These are phyloP conservation scores for Medicago arabica DNA, from an alignment of 306 rosid species.

Conservation along the genomic window DNA sequence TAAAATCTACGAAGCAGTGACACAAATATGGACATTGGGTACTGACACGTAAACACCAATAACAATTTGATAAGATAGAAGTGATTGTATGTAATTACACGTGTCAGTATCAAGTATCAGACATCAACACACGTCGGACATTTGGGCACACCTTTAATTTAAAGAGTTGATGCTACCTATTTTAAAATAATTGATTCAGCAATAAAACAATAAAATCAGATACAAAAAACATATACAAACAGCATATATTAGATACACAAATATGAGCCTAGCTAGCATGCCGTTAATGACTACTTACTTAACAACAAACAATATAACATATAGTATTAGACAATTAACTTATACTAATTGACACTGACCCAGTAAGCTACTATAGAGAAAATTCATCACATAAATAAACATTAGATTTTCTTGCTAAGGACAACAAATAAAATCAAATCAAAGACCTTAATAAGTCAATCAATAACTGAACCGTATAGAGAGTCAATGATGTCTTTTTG, in stretches of 20 bases:
- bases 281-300: not conserved
- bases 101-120: not conserved
- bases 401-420: constrained; percentile 20
- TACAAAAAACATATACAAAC: too few relatives aligned
- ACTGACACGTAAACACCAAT: not conserved
- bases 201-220: constrained; percentile 31
- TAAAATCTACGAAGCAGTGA: not conserved
- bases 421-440: constrained; percentile 36
- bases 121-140: not conserved
- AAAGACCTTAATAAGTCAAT: constrained; percentile 8
- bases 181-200: constrained; percentile 4
- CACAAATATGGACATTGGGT: not conserved
- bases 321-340: constrained; percentile 15
- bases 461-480: constrained; percentile 39
- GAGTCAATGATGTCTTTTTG: constrained; percentile 54
- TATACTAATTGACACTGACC: constrained; percentile 21
- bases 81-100: not conserved
- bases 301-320: constrained; percentile 23
- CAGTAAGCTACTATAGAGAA: constrained; percentile 19
- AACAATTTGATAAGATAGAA: not conserved
- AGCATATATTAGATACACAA: too few relatives aligned
- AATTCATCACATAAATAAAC: constrained; percentile 32
- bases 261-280: constrained; percentile 27
- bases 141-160: not conserved
- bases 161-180: not conserved